Evolutionary conservation across 768 basidiomycete genomes (phyloP), one percentile per base, ranked within the genome.

Genomic region (Chalciporus piperatus): DNA sequence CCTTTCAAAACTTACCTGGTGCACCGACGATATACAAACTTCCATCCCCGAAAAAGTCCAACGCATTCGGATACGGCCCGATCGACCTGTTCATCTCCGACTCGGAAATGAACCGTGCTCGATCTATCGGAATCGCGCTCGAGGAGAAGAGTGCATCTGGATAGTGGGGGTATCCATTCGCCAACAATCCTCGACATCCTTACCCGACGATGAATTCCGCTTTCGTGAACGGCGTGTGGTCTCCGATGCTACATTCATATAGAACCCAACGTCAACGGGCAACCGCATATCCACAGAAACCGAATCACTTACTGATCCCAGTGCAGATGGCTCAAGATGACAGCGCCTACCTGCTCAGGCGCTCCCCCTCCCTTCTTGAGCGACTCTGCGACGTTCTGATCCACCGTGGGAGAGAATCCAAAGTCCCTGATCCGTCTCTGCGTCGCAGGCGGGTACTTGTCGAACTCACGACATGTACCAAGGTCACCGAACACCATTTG

Each of bases 11-110:
- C 54, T 1, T 16, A 66, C 59, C 82, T 1, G 81, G 74, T 2
- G 81, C 74, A 56, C 84, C 78, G 51, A 84, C 60, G 54, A 85
- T 71, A 57, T 80, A 84, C 32, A 82, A 60, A 56, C 77, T 80
- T 7, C 82, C 83, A 54, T 86, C 83, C 17, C 74, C 74, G 56
- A 76, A 82, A 58, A 74, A 76, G 65, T 85, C 81, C 17, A 76
- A 58, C 5, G 78, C 76, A 40, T 54, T 59, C 23, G 78, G 76
- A 60, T 80, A 82, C 2, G 78, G 78, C 0, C 79, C 80, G 38
- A 83, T 61, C 25, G 77, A 66, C 27, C 60, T 60, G 40, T 38
- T 51, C 65, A 74, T 71, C 1, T 69, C 71, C 5, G 57, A 51
- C 30, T 61, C 51, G 20, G 59, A 53, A n/a, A 79, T 54, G 57